Conservation (phyloP, 805 yeast species). For the Cyberlindnera mrakii region DNA sequence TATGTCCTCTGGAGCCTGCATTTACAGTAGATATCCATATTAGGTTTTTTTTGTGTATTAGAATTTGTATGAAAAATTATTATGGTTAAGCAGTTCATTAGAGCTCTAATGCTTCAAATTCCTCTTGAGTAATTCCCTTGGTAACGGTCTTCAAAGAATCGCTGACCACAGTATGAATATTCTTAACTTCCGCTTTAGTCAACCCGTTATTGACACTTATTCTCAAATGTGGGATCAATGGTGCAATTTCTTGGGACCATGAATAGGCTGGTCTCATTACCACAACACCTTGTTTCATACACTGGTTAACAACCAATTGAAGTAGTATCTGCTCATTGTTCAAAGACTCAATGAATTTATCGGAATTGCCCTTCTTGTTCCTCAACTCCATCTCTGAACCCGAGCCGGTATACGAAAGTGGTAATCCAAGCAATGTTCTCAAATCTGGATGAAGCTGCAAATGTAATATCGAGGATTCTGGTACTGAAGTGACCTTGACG, state of each 20-base stretch:
- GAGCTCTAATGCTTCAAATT: constrained; percentile 1
- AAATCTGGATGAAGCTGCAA: constrained; percentile 48
- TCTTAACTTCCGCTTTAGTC: constrained; percentile 36
- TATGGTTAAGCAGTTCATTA: neutral
- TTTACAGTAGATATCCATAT: too few species aligned
- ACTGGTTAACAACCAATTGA: constrained; percentile 57
- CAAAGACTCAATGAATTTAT: constrained; percentile 29
- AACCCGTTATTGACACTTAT: constrained; percentile 44
- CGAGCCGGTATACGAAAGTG: constrained; percentile 30
- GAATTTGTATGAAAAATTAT: neutral
- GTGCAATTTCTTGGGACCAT: constrained; percentile 67
- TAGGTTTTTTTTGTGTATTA: neutral
- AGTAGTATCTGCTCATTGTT: constrained; percentile 52
- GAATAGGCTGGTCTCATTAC: constrained; percentile 60
- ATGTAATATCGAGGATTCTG: constrained; percentile 64
- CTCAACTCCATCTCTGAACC: constrained; percentile 19
- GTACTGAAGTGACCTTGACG: constrained; percentile 48
- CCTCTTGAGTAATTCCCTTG: constrained; percentile 5
- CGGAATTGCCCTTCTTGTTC: constrained; percentile 27
- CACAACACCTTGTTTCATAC: constrained; percentile 48
- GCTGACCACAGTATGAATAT: constrained; percentile 35
- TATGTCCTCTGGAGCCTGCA: too few species aligned
- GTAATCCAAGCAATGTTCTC: constrained; percentile 40
- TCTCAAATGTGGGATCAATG: constrained; percentile 57
- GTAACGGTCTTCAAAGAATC: constrained; percentile 5